phyloP scores from a whole-genome alignment of 805 yeast species.

The Nakazawaea ishiwadae region DNA sequence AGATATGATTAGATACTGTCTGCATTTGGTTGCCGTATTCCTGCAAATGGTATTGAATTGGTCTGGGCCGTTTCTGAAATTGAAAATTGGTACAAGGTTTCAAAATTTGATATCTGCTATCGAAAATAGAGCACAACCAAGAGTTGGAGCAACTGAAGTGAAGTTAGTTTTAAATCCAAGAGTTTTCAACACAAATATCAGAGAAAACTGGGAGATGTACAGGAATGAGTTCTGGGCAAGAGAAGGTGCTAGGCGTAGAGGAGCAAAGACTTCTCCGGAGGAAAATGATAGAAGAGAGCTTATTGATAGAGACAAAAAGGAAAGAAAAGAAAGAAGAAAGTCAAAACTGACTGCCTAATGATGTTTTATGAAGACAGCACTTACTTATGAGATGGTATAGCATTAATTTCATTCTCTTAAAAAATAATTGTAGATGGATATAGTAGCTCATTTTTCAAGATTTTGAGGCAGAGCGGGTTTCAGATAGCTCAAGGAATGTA shows the following conservation, averaged over 20 bases:
- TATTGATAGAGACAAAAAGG: conserved; percentile 33
- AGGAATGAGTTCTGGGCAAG: conserved; percentile 91
- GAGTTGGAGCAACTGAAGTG: conserved; percentile 74
- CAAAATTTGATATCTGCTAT: conserved; percentile 11
- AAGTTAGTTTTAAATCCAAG: conserved; percentile 79
- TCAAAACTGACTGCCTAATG: conserved; percentile 15
- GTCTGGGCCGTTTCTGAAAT: conserved; percentile 9
- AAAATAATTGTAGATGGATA: too few relatives aligned
- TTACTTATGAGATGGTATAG: not conserved
- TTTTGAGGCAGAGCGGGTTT: too few relatives aligned
- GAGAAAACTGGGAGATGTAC: conserved; percentile 94
- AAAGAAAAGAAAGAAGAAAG: conserved; percentile 34
- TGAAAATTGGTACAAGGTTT: conserved; percentile 3
- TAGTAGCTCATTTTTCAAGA: too few relatives aligned
- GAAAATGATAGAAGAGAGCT: conserved; percentile 23
- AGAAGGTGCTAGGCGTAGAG: conserved; percentile 62
- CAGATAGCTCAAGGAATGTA: too few relatives aligned
- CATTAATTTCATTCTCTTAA: too few relatives aligned
- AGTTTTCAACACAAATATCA: conserved; percentile 71
- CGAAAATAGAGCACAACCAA: conserved; percentile 45
- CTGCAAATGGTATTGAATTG: not conserved
- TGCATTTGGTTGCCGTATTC: conserved; percentile 1
- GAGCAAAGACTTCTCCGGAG: conserved; percentile 14
- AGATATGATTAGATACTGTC: conserved; percentile 19
- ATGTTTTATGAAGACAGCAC: not conserved